phyloP scores from a whole-genome alignment of 2,329 filamentous ascomycete species.

The Aspergillus pseudoterreus region DNA sequence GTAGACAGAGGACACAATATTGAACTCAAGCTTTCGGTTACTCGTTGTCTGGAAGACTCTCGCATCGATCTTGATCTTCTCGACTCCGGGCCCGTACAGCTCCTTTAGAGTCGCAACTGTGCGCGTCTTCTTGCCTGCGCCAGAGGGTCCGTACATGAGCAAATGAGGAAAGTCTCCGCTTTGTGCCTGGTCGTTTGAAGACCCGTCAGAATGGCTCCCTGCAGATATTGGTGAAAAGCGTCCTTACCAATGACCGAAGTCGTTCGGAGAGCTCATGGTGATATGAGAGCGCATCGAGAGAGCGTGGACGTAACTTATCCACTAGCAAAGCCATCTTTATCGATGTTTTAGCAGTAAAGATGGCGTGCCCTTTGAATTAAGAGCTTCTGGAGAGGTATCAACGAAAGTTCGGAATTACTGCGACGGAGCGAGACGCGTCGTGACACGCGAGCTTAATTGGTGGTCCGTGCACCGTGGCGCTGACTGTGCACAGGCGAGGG shows the following conservation, averaged over 20 bases:
- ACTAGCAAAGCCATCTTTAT: slow-evolving; percentile 60
- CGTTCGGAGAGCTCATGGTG: slow-evolving; percentile 84
- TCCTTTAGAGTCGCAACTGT: slow-evolving; percentile 95
- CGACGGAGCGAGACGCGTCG: slow-evolving; percentile 29
- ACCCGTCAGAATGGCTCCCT: neutral
- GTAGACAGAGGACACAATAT: slow-evolving; percentile 95
- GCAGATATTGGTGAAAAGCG: neutral
- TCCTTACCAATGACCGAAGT: slow-evolving; percentile 72
- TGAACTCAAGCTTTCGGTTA: slow-evolving; percentile 98
- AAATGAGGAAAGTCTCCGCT: slow-evolving; percentile 97
- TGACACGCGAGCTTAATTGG: slow-evolving; percentile 36
- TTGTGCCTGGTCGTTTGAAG: slow-evolving; percentile 65
- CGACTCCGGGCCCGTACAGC: slow-evolving; percentile 91
- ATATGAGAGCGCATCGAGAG: slow-evolving; percentile 66
- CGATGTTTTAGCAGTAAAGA: neutral
- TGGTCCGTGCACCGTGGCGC: slow-evolving; percentile 28
- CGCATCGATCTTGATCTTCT: slow-evolving; percentile 99
- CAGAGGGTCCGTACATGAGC: slow-evolving; percentile 92
- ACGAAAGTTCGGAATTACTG: slow-evolving; percentile 14
- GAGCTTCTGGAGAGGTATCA: neutral
- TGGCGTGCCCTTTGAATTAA: neutral
- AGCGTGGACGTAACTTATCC: slow-evolving; percentile 57
- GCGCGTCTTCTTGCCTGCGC: slow-evolving; percentile 95
- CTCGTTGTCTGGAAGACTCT: slow-evolving; percentile 92
- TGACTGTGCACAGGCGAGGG: slow-evolving; percentile 1